Base-by-base conservation (phyloP, 2,329 filamentous ascomycete species). In the Gliomastix tumulicola region DNA sequence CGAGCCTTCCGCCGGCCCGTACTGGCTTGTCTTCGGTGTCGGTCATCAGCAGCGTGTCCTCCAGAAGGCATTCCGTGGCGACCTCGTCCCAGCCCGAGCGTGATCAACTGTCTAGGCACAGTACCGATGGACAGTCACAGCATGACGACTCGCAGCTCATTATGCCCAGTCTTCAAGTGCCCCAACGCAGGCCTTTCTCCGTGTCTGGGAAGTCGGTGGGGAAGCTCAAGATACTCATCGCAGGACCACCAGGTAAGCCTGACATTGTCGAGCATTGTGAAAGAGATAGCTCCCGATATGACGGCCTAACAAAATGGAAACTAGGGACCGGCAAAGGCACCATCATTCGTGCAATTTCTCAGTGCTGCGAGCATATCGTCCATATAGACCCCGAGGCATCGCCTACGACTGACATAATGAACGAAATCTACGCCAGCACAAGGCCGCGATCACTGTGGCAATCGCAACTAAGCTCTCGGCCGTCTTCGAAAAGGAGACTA, bases 121-220 rank as follows among this genome's bases (percentile, higher is more conserved):
- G n/a, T n/a, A n/a, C n/a, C n/a, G n/a, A 30, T n/a, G 20, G 15
- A 7, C 30, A 19, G 10, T n/a, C n/a, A n/a, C n/a, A n/a, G n/a
- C n/a, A n/a, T n/a, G n/a, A n/a, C n/a, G n/a, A n/a, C 28, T 83
- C 84, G 18, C 89, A 97, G 58, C 73, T 98, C n/a, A 86, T 98
- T 41, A 98, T 98, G 92, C 92, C 92, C 6, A 95, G 88, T 53
- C 82, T 98, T 50, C 81, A 78, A 43, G 92, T 98, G 76, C 90
- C 92, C 4, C 84, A 79, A 42, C 79, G 92, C 34, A 75, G 88
- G 35, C 89, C 89, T 0, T 97, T 97, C 57, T 96, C 92, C 0
- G 79, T 84, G n/a, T 75, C 76, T 32, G 92, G 92, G 13, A 90
- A 84, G 62, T 74, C 73, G 22, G 75, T 97, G 56, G 90, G 90